These are phyloP conservation scores for Rosellinia necatrix DNA, from an alignment of 2,329 filamentous ascomycete genomes.

Conservation along the genomic window DNA sequence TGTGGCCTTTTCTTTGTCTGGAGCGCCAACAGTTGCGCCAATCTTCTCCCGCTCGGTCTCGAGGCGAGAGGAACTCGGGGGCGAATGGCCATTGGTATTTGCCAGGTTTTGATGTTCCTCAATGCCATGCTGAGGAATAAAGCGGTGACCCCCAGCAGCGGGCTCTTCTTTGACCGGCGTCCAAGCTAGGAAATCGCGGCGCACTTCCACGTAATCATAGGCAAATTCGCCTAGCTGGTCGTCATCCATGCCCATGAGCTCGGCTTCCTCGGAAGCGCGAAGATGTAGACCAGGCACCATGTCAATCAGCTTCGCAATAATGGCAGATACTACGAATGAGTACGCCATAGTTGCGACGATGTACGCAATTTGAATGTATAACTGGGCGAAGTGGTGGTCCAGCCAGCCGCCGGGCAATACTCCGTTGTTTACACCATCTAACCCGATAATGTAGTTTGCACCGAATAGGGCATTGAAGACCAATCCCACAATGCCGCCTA, in stretches of 20 bases:
- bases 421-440: slow-evolving; percentile 77
- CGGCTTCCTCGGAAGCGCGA: slow-evolving; percentile 78
- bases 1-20: slow-evolving; percentile 31
- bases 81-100: slow-evolving; percentile 55
- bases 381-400: slow-evolving; percentile 72
- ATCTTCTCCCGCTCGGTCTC: slow-evolving; percentile 45
- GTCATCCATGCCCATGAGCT: slow-evolving; percentile 86
- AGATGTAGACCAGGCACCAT: slow-evolving; percentile 77
- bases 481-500: slow-evolving; percentile 71
- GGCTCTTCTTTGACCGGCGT: slow-evolving; percentile 74
- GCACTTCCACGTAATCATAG: slow-evolving; percentile 88
- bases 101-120: slow-evolving; percentile 70
- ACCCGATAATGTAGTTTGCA: slow-evolving; percentile 70
- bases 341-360: slow-evolving; percentile 69
- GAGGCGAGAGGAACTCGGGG: slow-evolving; percentile 33
- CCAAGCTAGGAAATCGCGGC: slow-evolving; percentile 87
- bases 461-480: slow-evolving; percentile 77
- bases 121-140: slow-evolving; percentile 74
- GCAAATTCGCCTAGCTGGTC: slow-evolving; percentile 90
- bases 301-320: slow-evolving; percentile 77
- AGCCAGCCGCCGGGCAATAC: slow-evolving; percentile 69
- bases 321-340: slow-evolving; percentile 73
- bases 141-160: slow-evolving; percentile 58
- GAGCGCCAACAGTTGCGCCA: slow-evolving; percentile 36
- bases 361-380: slow-evolving; percentile 82